Evolutionary conservation across 805 yeast species (phyloP).

Genomic region (Yamadazyma phyllophila): DNA sequence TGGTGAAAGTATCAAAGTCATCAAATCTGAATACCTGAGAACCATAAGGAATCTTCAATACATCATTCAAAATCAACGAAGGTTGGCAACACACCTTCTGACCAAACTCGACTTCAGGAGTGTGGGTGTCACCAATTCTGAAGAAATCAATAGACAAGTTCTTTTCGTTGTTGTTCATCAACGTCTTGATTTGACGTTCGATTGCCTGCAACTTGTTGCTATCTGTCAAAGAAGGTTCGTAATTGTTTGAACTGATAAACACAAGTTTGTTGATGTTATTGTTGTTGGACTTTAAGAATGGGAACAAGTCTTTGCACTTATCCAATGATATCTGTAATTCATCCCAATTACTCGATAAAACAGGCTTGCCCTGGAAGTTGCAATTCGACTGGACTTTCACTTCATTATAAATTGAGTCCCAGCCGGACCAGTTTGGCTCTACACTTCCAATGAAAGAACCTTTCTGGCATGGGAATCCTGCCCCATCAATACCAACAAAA

Average conservation of each 20-base stretch:
- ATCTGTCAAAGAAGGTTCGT: constrained; percentile 4
- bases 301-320: constrained; percentile 26
- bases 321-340: constrained; percentile 24
- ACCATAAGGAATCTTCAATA: constrained; percentile 18
- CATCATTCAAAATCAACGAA: constrained; percentile 11
- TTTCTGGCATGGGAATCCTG: constrained; percentile 29
- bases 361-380: constrained; percentile 8
- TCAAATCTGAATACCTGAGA: constrained; percentile 18
- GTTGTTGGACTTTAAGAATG: constrained; percentile 19
- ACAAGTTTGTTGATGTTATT: constrained; percentile 14
- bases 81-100: constrained; percentile 12
- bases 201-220: constrained; percentile 5
- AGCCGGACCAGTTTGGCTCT: constrained; percentile 45
- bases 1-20: constrained; percentile 17
- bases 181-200: constrained; percentile 12
- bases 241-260: constrained; percentile 15
- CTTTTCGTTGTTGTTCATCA: constrained; percentile 14
- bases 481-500: constrained; percentile 45
- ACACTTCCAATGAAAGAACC: constrained; percentile 51
- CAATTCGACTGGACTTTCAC: constrained; percentile 26
- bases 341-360: constrained; percentile 17
- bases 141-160: constrained; percentile 23
- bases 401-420: constrained; percentile 43
- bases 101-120: constrained; percentile 16
- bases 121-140: constrained; percentile 22